Evolutionary conservation across 352 stramenopile genomes (phyloP).

Genomic region (Globisporangium echinulatum): DNA sequence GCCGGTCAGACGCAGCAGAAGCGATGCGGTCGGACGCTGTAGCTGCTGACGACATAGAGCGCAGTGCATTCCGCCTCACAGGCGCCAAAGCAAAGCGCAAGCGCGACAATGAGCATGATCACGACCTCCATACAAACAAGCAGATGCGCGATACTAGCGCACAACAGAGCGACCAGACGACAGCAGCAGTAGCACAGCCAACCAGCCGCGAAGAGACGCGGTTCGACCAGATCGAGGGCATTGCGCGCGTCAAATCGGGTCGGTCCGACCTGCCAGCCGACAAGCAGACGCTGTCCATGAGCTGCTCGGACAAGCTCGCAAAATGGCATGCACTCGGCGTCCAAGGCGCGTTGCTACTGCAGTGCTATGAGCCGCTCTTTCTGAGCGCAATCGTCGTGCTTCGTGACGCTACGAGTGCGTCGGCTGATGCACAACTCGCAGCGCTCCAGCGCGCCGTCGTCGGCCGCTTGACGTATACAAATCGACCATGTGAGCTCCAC

Average conservation of each 20-base stretch:
- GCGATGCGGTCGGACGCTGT: background rate
- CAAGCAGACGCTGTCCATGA: slow-evolving; percentile 89
- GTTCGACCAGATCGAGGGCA: slow-evolving; percentile 64
- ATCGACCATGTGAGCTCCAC: background rate
- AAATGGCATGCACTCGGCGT: slow-evolving; percentile 82
- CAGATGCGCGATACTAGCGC: too few species aligned
- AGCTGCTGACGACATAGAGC: slow-evolving; percentile 11
- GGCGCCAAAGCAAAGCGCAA: slow-evolving; percentile 51
- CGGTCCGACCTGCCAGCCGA: slow-evolving; percentile 85
- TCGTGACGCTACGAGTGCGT: slow-evolving; percentile 29
- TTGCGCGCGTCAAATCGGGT: slow-evolving; percentile 87
- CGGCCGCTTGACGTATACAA: slow-evolving; percentile 12
- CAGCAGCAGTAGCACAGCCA: background rate
- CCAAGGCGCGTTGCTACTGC: slow-evolving; percentile 67
- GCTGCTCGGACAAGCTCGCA: slow-evolving; percentile 91
- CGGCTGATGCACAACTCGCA: slow-evolving; percentile 26
- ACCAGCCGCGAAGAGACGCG: slow-evolving; percentile 24
- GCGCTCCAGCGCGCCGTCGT: slow-evolving; percentile 45
- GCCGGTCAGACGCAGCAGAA: slow-evolving; percentile 7
- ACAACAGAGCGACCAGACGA: slow-evolving; percentile 1
- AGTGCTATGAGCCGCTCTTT: slow-evolving; percentile 56
- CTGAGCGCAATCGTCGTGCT: slow-evolving; percentile 45
- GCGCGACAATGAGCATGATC: slow-evolving; percentile 5
- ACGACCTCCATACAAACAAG: background rate
- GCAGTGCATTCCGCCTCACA: slow-evolving; percentile 50